Evolutionary conservation across 306 rosid genomes (phyloP).

Genomic region (Dryas drummondii): DNA sequence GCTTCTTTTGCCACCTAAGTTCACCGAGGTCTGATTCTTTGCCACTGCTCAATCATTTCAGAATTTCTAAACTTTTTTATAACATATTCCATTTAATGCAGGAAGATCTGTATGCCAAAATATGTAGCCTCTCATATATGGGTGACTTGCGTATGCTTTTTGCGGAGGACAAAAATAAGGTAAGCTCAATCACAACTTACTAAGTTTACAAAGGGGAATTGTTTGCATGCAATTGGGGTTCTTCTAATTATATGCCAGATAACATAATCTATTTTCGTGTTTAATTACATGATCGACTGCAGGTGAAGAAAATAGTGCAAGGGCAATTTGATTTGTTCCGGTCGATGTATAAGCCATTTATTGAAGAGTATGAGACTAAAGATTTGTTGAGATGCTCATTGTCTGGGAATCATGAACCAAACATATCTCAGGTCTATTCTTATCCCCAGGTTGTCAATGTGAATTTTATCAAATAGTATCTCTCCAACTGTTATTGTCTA

Average conservation of each 20-base stretch:
- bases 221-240: not conserved
- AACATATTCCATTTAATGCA: slow-evolving; percentile 36
- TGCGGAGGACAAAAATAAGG: slow-evolving; percentile 95
- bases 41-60: slow-evolving; percentile 28
- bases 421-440: slow-evolving; percentile 66
- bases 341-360: slow-evolving; percentile 71
- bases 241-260: not conserved
- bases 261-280: not conserved
- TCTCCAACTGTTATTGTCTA: not conserved
- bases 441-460: not conserved
- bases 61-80: slow-evolving; percentile 22
- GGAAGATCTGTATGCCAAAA: slow-evolving; percentile 88
- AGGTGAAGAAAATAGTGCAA: slow-evolving; percentile 82
- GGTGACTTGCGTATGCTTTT: slow-evolving; percentile 94
- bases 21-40: slow-evolving; percentile 63
- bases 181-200: slow-evolving; percentile 32
- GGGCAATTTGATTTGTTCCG: slow-evolving; percentile 76
- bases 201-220: slow-evolving; percentile 17
- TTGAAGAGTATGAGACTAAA: slow-evolving; percentile 65
- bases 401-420: slow-evolving; percentile 34
- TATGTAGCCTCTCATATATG: slow-evolving; percentile 84
- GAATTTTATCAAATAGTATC: not conserved
- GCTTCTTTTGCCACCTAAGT: slow-evolving; percentile 78
- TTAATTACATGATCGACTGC: slow-evolving; percentile 19
- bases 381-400: slow-evolving; percentile 58